phyloP scores from a whole-genome alignment of 1,284 basidiomycete species.

The Vanrija humicola region DNA sequence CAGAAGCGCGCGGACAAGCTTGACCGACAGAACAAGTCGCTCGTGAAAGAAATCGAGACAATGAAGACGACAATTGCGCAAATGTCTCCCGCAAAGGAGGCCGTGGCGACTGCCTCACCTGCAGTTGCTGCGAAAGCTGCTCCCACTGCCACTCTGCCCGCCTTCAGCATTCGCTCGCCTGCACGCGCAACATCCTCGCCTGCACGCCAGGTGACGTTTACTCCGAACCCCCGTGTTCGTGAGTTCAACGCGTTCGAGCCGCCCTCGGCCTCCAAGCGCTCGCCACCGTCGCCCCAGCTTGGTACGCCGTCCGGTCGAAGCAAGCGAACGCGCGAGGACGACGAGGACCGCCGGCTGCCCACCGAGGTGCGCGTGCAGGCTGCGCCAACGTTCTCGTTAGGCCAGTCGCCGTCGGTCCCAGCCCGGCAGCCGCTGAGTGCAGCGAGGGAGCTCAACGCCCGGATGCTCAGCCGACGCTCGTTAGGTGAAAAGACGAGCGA shows the following conservation, averaged over 20 bases:
- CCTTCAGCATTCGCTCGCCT: neutral
- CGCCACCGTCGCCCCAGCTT: neutral
- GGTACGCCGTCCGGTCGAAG: neutral
- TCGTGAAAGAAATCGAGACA: slow-evolving; percentile 10
- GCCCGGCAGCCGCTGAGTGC: too few relatives aligned
- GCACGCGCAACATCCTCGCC: neutral
- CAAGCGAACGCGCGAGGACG: slow-evolving; percentile 17
- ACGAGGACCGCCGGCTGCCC: neutral
- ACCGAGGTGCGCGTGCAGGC: slow-evolving; percentile 7
- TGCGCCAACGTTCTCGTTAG: neutral
- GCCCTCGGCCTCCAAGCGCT: neutral
- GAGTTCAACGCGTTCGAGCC: neutral
- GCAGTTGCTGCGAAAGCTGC: neutral
- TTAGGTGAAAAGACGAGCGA: neutral
- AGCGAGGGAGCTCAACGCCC: too few relatives aligned
- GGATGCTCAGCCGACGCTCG: neutral
- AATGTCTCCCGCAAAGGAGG: neutral
- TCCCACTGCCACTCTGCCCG: neutral
- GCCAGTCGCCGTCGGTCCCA: too few relatives aligned
- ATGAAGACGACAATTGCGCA: slow-evolving; percentile 4
- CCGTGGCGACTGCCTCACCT: neutral
- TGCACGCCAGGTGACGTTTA: neutral
- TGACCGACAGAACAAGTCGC: slow-evolving; percentile 7
- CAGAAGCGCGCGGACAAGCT: slow-evolving; percentile 10
- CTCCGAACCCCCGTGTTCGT: neutral